A percentile compares a stretch with the other conserved stretches of the same genome.
Evolutionary conservation across 371 early-diverging fungal species (phyloP).

Genomic region (Actinomortierella wolfii): DNA sequence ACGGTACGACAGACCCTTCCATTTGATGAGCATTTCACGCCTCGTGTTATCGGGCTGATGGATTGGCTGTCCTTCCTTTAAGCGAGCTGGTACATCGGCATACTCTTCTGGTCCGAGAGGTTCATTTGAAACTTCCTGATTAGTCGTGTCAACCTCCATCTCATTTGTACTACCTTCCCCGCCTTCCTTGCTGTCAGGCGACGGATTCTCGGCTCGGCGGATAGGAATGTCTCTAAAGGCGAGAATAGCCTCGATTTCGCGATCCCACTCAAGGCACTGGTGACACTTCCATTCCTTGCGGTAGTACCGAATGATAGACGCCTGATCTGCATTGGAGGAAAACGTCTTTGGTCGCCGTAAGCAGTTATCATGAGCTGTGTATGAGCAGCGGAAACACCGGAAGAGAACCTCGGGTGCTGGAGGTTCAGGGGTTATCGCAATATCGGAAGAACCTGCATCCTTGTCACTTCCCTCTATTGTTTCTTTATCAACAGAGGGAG

Average conservation of each 20-base stretch:
- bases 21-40: constrained; percentile 57
- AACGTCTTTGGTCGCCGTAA: constrained; percentile 17
- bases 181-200: constrained; percentile 1
- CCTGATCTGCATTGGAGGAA: constrained; percentile 10
- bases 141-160: constrained; percentile 18
- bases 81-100: not conserved
- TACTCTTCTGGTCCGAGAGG: constrained; percentile 2
- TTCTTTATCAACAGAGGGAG: constrained; percentile 1
- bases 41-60: constrained; percentile 29
- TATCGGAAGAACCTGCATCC: not conserved
- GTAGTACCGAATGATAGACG: constrained; percentile 17
- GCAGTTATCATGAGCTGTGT: constrained; percentile 49
- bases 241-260: constrained; percentile 31
- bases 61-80: constrained; percentile 24
- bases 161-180: not conserved
- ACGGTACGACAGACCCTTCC: constrained; percentile 58
- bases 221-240: constrained; percentile 35
- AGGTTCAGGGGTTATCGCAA: constrained; percentile 9
- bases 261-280: constrained; percentile 49
- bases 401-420: constrained; percentile 29
- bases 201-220: not conserved
- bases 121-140: constrained; percentile 1
- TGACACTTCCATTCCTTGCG: constrained; percentile 48
- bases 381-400: constrained; percentile 48
- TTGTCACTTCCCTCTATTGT: not conserved